These are phyloP conservation scores for Eucalyptus dawsonii DNA, from an alignment of 345 rosid species.

Conservation along the genomic window DNA sequence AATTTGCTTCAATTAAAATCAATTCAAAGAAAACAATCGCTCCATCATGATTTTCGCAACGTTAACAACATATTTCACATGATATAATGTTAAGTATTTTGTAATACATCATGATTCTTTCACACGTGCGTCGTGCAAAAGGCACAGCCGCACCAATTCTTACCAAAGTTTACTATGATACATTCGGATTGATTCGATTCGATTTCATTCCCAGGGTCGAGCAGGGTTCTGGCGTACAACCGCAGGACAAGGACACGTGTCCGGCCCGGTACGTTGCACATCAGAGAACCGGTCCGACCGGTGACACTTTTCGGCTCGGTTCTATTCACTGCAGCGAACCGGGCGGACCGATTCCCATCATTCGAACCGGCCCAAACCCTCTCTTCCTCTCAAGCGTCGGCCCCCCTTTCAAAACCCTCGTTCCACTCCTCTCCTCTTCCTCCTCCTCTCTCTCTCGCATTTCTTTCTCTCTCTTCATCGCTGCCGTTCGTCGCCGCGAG, in stretches of 20 bases:
- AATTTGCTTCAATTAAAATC: not conserved
- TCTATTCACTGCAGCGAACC: not conserved
- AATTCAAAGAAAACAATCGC: not conserved
- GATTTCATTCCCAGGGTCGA: not conserved
- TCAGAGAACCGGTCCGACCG: not conserved
- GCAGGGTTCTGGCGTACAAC: not conserved
- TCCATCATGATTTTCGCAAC: fast-evolving
- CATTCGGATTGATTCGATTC: not conserved
- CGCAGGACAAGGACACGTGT: not conserved
- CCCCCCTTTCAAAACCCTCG: not conserved
- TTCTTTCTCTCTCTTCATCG: not conserved
- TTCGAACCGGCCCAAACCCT: not conserved
- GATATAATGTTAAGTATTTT: not conserved
- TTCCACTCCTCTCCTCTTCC: not conserved
- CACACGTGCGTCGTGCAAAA: not conserved
- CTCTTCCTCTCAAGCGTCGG: not conserved
- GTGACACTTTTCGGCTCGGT: not conserved
- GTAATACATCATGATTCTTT: not conserved
- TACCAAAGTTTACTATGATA: not conserved
- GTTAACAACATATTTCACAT: not conserved
- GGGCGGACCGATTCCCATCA: not conserved
- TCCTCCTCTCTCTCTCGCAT: not conserved
- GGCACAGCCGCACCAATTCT: not conserved
- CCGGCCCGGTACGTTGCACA: too few relatives aligned
- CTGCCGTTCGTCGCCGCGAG: not conserved